These are phyloP conservation scores for Amoebophrya sp. DNA, from an alignment of 169 alveolate genomes.

Conservation along the genomic window DNA sequence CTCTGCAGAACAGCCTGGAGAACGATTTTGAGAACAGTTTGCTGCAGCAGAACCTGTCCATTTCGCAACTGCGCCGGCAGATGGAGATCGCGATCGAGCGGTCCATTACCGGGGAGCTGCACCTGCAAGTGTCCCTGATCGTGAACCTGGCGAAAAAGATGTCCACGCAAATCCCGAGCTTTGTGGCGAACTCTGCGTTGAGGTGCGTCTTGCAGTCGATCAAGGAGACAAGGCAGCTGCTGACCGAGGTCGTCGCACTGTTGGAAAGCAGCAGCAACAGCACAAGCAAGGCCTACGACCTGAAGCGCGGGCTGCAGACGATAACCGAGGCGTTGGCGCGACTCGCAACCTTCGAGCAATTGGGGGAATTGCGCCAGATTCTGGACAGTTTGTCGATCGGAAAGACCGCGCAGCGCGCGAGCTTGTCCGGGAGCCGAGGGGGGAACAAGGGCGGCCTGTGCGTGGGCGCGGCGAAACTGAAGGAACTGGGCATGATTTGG, in stretches of 20 bases:
- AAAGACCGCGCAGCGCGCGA: background rate
- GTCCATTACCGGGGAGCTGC: background rate
- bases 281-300: background rate
- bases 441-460: background rate
- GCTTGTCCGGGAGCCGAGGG: background rate
- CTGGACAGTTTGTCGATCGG: background rate
- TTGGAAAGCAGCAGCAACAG: background rate
- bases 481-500: background rate
- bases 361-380: background rate
- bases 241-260: background rate
- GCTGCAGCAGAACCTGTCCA: background rate
- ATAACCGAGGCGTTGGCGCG: background rate
- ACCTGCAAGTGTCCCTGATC: background rate
- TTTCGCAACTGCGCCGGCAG: background rate
- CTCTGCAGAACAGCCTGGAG: no score
- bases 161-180: background rate
- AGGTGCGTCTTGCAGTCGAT: background rate
- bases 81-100: background rate
- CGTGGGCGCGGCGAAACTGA: background rate
- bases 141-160: background rate
- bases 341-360: background rate
- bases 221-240: background rate
- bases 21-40: no score
- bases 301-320: background rate
- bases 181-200: background rate